Evolutionary conservation across 805 yeast species (phyloP).

Genomic region (Cyberlindnera bimundalis): DNA sequence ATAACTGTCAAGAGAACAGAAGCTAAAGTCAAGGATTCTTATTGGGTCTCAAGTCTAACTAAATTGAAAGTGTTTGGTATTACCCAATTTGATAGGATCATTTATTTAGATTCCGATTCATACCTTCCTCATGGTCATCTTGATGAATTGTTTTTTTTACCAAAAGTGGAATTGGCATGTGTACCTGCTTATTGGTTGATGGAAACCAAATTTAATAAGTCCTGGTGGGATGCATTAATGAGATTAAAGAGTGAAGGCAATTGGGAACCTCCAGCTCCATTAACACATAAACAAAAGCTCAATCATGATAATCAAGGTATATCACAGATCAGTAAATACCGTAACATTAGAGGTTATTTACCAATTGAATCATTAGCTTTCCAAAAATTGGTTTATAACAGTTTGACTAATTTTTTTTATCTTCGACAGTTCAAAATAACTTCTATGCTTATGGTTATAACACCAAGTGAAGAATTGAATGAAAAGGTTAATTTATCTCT

Average conservation of each 20-base stretch:
- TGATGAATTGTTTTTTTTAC: slow-evolving; percentile 51
- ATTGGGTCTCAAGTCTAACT: slow-evolving; percentile 52
- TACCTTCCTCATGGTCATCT: slow-evolving; percentile 35
- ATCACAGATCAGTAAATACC: no score
- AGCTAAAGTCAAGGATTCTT: neutral
- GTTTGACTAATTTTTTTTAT: slow-evolving; percentile 34
- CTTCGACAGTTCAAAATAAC: slow-evolving; percentile 32
- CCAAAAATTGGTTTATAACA: slow-evolving; percentile 33
- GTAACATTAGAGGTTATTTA: no score
- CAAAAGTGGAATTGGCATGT: slow-evolving; percentile 43
- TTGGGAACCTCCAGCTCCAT: slow-evolving; percentile 22
- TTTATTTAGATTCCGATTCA: slow-evolving; percentile 59
- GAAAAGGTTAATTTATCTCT: slow-evolving; percentile 20
- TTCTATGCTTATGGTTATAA: slow-evolving; percentile 55
- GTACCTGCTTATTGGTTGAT: slow-evolving; percentile 43
- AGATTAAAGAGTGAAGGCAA: slow-evolving; percentile 6
- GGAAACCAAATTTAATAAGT: slow-evolving; percentile 24
- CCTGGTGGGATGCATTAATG: slow-evolving; percentile 8
- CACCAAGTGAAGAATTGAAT: slow-evolving; percentile 38
- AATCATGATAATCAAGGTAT: no score
- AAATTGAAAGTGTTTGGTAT: slow-evolving; percentile 51
- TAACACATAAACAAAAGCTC: slow-evolving; percentile 26
- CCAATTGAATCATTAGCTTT: slow-evolving; percentile 17
- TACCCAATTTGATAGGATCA: slow-evolving; percentile 46
- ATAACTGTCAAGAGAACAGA: slow-evolving; percentile 4